phyloP scores from a whole-genome alignment of 108 stramenopile genomes.

The Skeletonema potamos region DNA sequence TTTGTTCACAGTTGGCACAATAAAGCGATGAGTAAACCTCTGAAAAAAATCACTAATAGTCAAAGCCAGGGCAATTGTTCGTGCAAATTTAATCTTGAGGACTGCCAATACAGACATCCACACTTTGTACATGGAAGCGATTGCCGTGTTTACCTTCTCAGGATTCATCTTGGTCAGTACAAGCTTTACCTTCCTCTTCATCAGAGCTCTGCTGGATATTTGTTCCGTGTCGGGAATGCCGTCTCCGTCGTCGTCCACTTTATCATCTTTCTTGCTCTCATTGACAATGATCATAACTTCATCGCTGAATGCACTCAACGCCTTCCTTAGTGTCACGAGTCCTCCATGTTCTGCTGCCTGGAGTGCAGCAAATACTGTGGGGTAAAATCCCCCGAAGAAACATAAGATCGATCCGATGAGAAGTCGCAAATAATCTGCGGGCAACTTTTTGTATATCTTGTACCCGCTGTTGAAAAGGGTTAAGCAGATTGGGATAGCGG shows the following conservation, averaged over 20 bases:
- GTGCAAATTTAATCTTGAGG: slow-evolving; percentile 87
- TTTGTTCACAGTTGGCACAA: slow-evolving; percentile 64
- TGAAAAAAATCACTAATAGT: slow-evolving; percentile 82
- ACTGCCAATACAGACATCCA: slow-evolving; percentile 92
- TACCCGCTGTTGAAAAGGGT: background rate
- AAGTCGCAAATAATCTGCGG: background rate
- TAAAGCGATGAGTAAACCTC: slow-evolving; percentile 58
- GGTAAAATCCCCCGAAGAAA: slow-evolving; percentile 96
- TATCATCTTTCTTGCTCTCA: slow-evolving; percentile 90
- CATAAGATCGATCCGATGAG: background rate
- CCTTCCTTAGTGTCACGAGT: slow-evolving; percentile 56
- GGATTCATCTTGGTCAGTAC: slow-evolving; percentile 90
- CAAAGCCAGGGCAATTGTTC: slow-evolving; percentile 82
- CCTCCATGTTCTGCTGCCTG: slow-evolving; percentile 91
- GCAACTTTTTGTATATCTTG: background rate
- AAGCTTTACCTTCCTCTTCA: slow-evolving; percentile 81
- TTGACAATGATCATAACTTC: slow-evolving; percentile 75
- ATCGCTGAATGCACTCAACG: slow-evolving; percentile 59
- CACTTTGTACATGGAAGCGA: slow-evolving; percentile 67
- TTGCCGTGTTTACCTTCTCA: slow-evolving; percentile 70
- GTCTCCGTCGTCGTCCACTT: slow-evolving; percentile 79
- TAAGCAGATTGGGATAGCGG: background rate
- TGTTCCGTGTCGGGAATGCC: slow-evolving; percentile 77
- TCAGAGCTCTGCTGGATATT: slow-evolving; percentile 63
- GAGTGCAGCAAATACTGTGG: slow-evolving; percentile 88